These are phyloP conservation scores for Candida mattraensis DNA, from an alignment of 805 yeast genomes.

Conservation along the genomic window DNA sequence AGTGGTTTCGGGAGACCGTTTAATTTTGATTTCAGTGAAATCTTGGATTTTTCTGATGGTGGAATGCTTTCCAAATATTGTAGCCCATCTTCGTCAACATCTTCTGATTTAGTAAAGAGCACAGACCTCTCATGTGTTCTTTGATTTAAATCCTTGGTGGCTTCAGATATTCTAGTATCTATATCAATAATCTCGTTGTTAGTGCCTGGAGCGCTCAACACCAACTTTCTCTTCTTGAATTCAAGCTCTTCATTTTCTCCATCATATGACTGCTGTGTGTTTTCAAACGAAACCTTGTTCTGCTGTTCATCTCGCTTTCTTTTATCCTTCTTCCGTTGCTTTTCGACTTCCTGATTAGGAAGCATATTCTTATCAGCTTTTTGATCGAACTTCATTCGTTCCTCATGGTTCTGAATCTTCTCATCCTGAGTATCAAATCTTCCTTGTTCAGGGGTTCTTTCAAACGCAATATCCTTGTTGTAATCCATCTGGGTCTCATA, in stretches of 20 bases:
- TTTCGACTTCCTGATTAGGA: conserved; percentile 36
- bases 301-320: conserved; percentile 26
- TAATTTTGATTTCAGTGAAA: conserved; percentile 12
- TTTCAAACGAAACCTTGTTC: conserved; percentile 19
- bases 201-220: conserved; percentile 37
- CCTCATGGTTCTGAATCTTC: conserved; percentile 37
- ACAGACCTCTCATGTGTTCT: conserved; percentile 36
- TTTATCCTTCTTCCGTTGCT: conserved; percentile 34
- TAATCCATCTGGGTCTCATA: conserved; percentile 70
- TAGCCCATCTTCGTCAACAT: conserved; percentile 14
- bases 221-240: conserved; percentile 38
- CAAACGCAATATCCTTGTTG: conserved; percentile 80
- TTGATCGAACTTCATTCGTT: conserved; percentile 42
- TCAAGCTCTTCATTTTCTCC: conserved; percentile 20
- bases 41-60: conserved; percentile 18
- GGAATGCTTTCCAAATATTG: conserved; percentile 9
- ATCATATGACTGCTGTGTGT: conserved; percentile 18
- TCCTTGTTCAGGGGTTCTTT: conserved; percentile 66
- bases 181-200: conserved; percentile 19
- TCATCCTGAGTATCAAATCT: conserved; percentile 70
- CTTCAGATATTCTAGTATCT: conserved; percentile 37
- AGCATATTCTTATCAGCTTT: conserved; percentile 47
- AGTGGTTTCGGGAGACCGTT: conserved; percentile 20
- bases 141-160: conserved; percentile 36
- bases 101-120: conserved; percentile 27